Base-by-base conservation (phyloP, 306 rosid genomes). In the Fragaria iinumae region DNA sequence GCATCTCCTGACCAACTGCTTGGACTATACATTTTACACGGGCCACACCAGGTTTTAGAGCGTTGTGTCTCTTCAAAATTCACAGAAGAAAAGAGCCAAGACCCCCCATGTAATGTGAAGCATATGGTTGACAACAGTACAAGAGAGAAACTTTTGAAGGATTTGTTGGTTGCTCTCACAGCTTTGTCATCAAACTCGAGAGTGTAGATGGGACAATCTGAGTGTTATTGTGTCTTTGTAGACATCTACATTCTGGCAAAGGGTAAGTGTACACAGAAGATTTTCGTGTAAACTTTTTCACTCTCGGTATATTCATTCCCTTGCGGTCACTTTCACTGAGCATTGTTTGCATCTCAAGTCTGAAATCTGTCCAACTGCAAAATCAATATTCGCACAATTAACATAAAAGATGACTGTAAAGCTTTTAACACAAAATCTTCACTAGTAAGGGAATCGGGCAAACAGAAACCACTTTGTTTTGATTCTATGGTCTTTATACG, bases 171-270 rank as follows among this genome's bases (percentile, higher is more conserved):
- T 80, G 69, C 76, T 78, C 67, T 63, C 78, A 70, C 72, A 78
- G 78, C 53, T 62, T 71, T 34, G 67, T 55, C 67, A 74, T 39
- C 68, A 81, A 80, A 45, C 53, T 80, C 41, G 90, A 68, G 63
- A 63, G 67, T 27, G 79, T 11, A 69, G 71, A 77, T 56, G 56
- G 80, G 79, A 80, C 86, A 59, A 75, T 75, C 81, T 70, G 74
- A 77, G 77, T 52, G 71, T 75, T 76, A 10, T 59, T 90, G 56
- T 82, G 80, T 77, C 83, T 88, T 65, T 90, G 96, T 44, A 92
- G 82, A 86, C 99, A 96, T 77, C 97, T 85, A 76, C 98, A 96
- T 81, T 96, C 99, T 2, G 99, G 99, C 67, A 96, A 86, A 11
- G 99, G 99, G 86, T 89, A 92, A 1, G 87, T 81, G 87, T 92